Conservation (phyloP, 2,329 filamentous ascomycete genomes). For the Ceratocystis ficicola region DNA sequence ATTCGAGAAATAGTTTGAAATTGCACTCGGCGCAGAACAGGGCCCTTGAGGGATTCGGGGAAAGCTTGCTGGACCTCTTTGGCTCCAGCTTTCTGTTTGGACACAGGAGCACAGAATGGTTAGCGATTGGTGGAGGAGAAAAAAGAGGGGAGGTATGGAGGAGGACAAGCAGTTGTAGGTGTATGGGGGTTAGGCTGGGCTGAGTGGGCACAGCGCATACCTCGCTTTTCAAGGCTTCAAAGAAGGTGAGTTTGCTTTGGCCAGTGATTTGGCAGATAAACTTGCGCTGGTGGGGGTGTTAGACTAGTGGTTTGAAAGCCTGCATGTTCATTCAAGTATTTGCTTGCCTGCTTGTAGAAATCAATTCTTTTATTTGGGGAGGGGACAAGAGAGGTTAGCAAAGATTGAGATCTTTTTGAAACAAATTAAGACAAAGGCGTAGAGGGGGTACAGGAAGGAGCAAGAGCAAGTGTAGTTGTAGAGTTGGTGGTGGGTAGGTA, state of each 20-base stretch:
- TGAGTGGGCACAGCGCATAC: conserved; percentile 39
- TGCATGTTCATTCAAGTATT: background rate
- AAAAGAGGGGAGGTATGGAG: background rate
- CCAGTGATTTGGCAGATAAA: conserved; percentile 97
- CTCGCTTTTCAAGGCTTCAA: conserved; percentile 84
- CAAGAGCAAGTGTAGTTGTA: background rate
- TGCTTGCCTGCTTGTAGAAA: conserved; percentile 75
- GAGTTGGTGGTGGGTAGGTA: background rate
- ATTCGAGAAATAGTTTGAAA: conserved; percentile 82
- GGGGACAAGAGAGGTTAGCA: background rate
- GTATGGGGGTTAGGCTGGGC: conserved; percentile 23
- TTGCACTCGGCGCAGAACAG: conserved; percentile 80
- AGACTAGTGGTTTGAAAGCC: background rate
- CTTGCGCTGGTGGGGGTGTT: conserved; percentile 44
- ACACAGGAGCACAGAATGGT: conserved; percentile 17
- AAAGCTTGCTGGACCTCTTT: conserved; percentile 85
- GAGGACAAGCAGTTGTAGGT: background rate
- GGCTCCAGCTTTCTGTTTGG: conserved; percentile 56
- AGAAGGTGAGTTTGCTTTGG: conserved; percentile 81
- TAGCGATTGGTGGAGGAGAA: conserved; percentile 3
- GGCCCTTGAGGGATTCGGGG: conserved; percentile 79
- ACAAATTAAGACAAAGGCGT: conserved; percentile 19
- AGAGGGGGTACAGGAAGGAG: background rate
- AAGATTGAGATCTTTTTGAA: background rate
- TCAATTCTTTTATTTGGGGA: conserved; percentile 56